Evolutionary conservation across 371 early-diverging fungal genomes (phyloP).

Genomic region (Saksenaea oblongispora): DNA sequence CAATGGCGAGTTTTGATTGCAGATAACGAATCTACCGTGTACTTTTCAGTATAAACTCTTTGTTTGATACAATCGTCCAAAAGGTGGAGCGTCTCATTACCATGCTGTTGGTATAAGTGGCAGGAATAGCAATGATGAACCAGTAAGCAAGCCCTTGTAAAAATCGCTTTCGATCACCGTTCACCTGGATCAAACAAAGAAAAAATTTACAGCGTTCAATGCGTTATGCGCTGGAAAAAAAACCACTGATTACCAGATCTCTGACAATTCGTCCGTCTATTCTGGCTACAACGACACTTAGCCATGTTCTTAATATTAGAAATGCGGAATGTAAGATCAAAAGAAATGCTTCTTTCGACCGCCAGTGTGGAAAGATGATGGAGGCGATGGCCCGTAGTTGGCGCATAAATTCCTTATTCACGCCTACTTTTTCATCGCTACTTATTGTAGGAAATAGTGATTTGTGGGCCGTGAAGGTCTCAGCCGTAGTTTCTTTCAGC

Average conservation of each 20-base stretch:
- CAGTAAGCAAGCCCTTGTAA: constrained; percentile 74
- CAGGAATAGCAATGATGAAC: constrained; percentile 96
- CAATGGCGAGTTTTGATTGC: constrained; percentile 90
- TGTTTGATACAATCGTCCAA: not conserved
- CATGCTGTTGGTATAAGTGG: constrained; percentile 98
- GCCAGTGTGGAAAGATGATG: constrained; percentile 72
- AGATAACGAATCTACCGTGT: constrained; percentile 71
- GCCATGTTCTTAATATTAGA: constrained; percentile 87
- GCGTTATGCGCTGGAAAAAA: not conserved
- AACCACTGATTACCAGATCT: constrained; percentile 78
- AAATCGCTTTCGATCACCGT: constrained; percentile 38
- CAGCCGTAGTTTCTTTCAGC: constrained; percentile 13
- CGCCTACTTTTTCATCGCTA: constrained; percentile 52
- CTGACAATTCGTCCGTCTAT: constrained; percentile 93
- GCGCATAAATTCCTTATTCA: constrained; percentile 67
- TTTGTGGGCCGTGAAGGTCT: constrained; percentile 21
- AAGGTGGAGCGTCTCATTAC: constrained; percentile 35
- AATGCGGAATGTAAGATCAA: constrained; percentile 84
- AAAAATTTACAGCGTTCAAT: not conserved
- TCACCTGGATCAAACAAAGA: constrained; percentile 24
- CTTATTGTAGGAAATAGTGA: constrained; percentile 35
- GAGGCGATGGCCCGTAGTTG: constrained; percentile 70
- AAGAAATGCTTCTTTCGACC: constrained; percentile 79
- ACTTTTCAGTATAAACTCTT: not conserved
- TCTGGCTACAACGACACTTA: constrained; percentile 90